phyloP scores from a whole-genome alignment of 345 rosid genomes.

The Aegle marmelos region DNA sequence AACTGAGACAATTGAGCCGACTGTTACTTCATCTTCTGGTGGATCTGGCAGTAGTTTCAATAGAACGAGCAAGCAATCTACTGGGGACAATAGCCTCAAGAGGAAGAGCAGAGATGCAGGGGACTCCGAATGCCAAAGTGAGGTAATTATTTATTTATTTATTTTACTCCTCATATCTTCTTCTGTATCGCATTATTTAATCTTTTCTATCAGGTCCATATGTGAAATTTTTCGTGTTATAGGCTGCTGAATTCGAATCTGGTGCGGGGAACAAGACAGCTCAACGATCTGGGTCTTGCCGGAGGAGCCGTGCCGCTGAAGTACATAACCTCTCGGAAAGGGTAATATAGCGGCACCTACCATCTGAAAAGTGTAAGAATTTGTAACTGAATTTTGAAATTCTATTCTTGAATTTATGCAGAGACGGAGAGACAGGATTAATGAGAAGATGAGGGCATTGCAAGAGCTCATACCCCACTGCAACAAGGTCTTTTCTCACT shows the following conservation, averaged over 20 bases:
- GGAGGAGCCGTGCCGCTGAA: slow-evolving; percentile 64
- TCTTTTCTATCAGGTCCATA: background rate
- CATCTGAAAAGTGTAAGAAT: background rate
- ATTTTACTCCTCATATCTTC: background rate
- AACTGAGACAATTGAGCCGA: slow-evolving; percentile 37
- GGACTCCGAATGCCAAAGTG: slow-evolving; percentile 58
- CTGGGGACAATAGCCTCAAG: slow-evolving; percentile 38
- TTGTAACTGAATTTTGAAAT: background rate
- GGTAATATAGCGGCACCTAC: slow-evolving; percentile 25
- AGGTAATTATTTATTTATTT: slow-evolving; percentile 31
- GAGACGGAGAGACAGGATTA: slow-evolving; percentile 90
- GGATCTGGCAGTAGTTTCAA: slow-evolving; percentile 67
- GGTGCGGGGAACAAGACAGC: slow-evolving; percentile 33
- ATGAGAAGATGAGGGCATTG: slow-evolving; percentile 81
- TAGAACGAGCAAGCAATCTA: slow-evolving; percentile 38
- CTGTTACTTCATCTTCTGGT: slow-evolving; percentile 56
- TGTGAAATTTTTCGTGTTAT: background rate
- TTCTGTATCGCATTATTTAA: background rate
- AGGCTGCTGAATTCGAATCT: slow-evolving; percentile 45
- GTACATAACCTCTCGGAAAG: slow-evolving; percentile 77
- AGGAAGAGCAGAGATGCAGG: slow-evolving; percentile 56
- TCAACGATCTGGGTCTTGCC: slow-evolving; percentile 40
- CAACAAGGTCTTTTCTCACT: slow-evolving; percentile 57
- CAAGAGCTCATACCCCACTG: slow-evolving; percentile 93
- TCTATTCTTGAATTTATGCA: slow-evolving; percentile 21